Evolutionary conservation across 1,139 yeast genomes (phyloP).

Genomic region (Wickerhamiella pararugosa): DNA sequence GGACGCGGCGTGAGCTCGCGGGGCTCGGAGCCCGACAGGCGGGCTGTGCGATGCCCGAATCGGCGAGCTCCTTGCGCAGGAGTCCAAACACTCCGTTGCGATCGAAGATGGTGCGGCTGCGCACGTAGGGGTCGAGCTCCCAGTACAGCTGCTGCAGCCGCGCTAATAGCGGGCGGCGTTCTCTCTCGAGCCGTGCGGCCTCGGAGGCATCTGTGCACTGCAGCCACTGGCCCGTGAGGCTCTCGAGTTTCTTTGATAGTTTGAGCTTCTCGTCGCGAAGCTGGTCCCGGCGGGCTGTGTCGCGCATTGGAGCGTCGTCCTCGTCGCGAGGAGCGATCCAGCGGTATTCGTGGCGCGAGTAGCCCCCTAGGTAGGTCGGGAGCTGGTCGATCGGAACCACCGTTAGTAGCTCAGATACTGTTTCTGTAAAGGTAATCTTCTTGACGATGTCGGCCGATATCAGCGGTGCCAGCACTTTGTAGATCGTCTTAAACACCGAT

Average conservation of each 20-base stretch:
- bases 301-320: slow-evolving; percentile 30
- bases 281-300: slow-evolving; percentile 29
- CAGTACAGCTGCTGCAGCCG: slow-evolving; percentile 37
- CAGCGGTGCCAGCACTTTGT: slow-evolving; percentile 77
- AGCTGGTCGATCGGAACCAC: slow-evolving; percentile 39
- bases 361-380: slow-evolving; percentile 55
- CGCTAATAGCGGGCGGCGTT: slow-evolving; percentile 36
- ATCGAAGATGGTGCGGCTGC: slow-evolving; percentile 56
- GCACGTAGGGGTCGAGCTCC: slow-evolving; percentile 52
- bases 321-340: slow-evolving; percentile 41
- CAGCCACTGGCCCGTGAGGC: slow-evolving; percentile 54
- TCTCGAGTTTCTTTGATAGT: slow-evolving; percentile 33
- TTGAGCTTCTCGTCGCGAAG: slow-evolving; percentile 36
- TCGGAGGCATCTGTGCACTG: slow-evolving; percentile 30
- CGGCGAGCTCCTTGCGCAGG: slow-evolving; percentile 18
- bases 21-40: background rate
- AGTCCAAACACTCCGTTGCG: slow-evolving; percentile 33
- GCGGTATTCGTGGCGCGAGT: slow-evolving; percentile 37
- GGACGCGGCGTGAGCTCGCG: no score
- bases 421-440: slow-evolving; percentile 59
- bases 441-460: slow-evolving; percentile 77
- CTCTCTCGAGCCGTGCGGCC: slow-evolving; percentile 27
- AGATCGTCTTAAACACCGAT: slow-evolving; percentile 74
- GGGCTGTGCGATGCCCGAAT: slow-evolving; percentile 15
- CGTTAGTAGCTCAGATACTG: slow-evolving; percentile 39